Evolutionary conservation across 2,329 filamentous ascomycete genomes (phyloP), one percentile per base, ranked within the genome.

Genomic region (Chaetothyriales sp.): DNA sequence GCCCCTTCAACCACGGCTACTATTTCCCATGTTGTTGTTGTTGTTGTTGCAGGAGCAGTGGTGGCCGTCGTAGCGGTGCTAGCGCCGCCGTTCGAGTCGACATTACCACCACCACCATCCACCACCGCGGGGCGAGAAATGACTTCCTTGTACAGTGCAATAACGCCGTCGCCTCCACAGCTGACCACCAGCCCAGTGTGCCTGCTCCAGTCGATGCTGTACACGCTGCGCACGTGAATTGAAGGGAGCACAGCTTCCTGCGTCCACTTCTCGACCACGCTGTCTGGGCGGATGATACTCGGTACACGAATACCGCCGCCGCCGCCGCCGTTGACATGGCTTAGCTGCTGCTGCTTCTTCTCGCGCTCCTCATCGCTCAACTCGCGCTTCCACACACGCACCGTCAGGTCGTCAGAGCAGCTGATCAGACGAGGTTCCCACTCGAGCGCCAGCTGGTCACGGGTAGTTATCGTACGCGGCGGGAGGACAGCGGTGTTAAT

Each of bases 161-260:
- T 75, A 47, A 79, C 73, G 12, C 89, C 87, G 65, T 98, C 92
- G 47, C 89, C 89, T 12, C 90, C 89, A 1, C 85, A 84, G 59
- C 84, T 95, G n/a, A 85, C 89, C 25, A 96, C 74, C 50, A 86
- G 68, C 0, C 90, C 90, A 0, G 80, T 83, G 51, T 73, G 73
- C 28, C 76, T 76, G 63, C 88, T 95, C 92, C 92, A 98, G 7
- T 81, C 72, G 1, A 86, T 80, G 6, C 86, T 79, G 67, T 96
- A 96, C 20, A 96, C 75, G 19, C 92, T 84, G 48, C 90, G 71
- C 46, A 83, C 81, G 62, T 98, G 92, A 1, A 71, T 76, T 53
- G 74, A 70, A 0, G 92, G 92, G 22, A 98, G 70, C n/a, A 78
- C 68, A 0, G 79, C 77, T 20, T 88, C 84, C 63, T 88, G 83